Conservation (phyloP, 2,329 filamentous ascomycete genomes). For the Verticillium zaregamsianum region DNA sequence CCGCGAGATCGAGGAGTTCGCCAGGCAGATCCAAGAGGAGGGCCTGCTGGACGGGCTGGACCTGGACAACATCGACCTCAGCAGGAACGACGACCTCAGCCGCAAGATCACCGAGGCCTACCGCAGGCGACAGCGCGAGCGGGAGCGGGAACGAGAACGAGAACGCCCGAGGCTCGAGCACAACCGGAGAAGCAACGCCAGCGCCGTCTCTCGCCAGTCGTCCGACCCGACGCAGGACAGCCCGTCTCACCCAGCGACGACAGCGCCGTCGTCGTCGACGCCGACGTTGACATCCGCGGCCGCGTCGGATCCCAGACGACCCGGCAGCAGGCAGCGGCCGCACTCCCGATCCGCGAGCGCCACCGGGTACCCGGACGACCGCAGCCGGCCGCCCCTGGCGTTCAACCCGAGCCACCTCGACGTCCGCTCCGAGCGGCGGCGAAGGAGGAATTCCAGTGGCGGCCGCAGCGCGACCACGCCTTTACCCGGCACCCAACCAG, state of each 20-base stretch:
- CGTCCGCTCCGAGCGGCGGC: conserved; percentile 42
- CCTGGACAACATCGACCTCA: conserved; percentile 78
- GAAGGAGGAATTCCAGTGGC: conserved; percentile 49
- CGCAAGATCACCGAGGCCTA: conserved; percentile 89
- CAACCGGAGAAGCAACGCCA: conserved; percentile 38
- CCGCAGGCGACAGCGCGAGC: conserved; percentile 66
- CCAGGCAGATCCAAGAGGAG: conserved; percentile 83
- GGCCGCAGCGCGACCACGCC: conserved; percentile 52
- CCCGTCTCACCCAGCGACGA: not conserved
- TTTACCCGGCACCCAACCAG: conserved; percentile 32
- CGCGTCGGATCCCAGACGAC: conserved; percentile 20
- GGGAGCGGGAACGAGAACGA: conserved; percentile 18
- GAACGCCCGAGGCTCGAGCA: conserved; percentile 37
- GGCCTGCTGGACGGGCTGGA: conserved; percentile 85
- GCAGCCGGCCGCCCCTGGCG: conserved; percentile 46
- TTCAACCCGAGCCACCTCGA: conserved; percentile 43
- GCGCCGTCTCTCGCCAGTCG: conserved; percentile 31
- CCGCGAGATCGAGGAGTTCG: conserved; percentile 84
- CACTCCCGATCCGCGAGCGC: conserved; percentile 44
- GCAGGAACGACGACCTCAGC: conserved; percentile 84
- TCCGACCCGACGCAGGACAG: conserved; percentile 11
- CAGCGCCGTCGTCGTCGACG: conserved; percentile 10
- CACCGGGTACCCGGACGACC: conserved; percentile 38
- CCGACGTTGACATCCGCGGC: not conserved
- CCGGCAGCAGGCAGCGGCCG: conserved; percentile 23